Evolutionary conservation across 2,329 filamentous ascomycete species (phyloP), one percentile per base, ranked within the genome.

Genomic region (Arthroderma sp.): DNA sequence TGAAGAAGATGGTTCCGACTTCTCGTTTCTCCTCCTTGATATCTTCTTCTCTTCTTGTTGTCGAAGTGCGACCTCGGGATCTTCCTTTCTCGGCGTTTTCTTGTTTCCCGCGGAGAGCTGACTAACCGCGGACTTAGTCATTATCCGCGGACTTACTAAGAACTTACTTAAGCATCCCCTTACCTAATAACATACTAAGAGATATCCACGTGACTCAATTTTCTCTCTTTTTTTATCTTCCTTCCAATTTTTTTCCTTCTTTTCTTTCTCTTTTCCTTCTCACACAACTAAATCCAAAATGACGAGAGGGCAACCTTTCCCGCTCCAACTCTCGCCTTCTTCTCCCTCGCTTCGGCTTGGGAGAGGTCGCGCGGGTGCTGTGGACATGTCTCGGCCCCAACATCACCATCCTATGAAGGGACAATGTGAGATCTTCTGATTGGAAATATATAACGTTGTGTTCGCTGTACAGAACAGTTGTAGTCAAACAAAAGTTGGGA

Each of bases 211-310:
- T 49, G 44, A 43, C 39, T 3, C 25, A 19, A 15, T n/a, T 17
- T 31, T 51, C 44, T 19, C 9, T 33, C 15, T n/a, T 15, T 51
- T 35, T 33, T 33, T 25, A 7, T 25, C 8, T 35, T 54, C 39
- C 7, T n/a, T n/a, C 6, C 15, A 39, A 21, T 25, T 23, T 15
- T 21, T 7, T 21, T 54, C 23, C 21, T 39, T 15, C 56, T 52
- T 43, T 56, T 61, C 60, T 56, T 61, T 61, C 60, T 60, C 75
- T 73, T 74, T 71, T 74, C 79, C 76, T 73, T 74, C 70, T 79
- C 73, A 81, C 72, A 79, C 83, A 88, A 88, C 85, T 88, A 88
- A 82, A 81, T 81, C 84, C 85, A 83, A 81, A 71, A 78, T 85
- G 85, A 90, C 80, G 86, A 87, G 83, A 77, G 76, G 79, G 81